Conservation (phyloP, 805 yeast genomes). For the Candida schatavii region DNA sequence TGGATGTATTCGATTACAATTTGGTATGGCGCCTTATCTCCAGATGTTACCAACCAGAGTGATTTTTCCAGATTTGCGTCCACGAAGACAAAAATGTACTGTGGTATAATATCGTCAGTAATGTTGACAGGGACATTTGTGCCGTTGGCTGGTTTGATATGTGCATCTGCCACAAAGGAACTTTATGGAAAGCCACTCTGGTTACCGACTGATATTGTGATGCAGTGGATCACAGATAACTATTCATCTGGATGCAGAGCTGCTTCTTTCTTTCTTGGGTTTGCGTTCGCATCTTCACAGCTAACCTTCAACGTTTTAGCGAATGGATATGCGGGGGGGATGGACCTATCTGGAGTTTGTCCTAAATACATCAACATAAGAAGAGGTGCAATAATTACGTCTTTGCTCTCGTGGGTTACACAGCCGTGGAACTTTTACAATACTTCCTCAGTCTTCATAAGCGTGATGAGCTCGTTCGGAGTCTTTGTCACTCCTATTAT, state of each 20-base stretch:
- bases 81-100: conserved; percentile 26
- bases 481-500: conserved; percentile 40
- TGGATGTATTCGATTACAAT: conserved; percentile 34
- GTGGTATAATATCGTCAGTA: conserved; percentile 66
- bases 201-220: conserved; percentile 50
- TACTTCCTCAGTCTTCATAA: conserved; percentile 31
- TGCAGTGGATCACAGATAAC: conserved; percentile 7
- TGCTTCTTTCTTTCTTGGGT: conserved; percentile 73
- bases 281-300: conserved; percentile 27
- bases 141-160: conserved; percentile 53
- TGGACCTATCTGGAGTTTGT: conserved; percentile 45
- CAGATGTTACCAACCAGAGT: conserved; percentile 11
- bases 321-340: conserved; percentile 46
- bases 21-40: conserved; percentile 23
- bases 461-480: conserved; percentile 32
- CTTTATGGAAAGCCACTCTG: conserved; percentile 65
- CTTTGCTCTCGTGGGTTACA: conserved; percentile 29
- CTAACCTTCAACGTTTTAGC: conserved; percentile 37
- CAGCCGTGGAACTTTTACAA: conserved; percentile 43
- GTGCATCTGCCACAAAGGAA: conserved; percentile 66
- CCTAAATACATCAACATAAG: conserved; percentile 42
- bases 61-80: conserved; percentile 75
- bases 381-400: conserved; percentile 36
- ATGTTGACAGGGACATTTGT: conserved; percentile 29
- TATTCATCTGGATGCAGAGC: conserved; percentile 10